Conservation (phyloP, 768 basidiomycete species). For the Psilocybe sp. region DNA sequence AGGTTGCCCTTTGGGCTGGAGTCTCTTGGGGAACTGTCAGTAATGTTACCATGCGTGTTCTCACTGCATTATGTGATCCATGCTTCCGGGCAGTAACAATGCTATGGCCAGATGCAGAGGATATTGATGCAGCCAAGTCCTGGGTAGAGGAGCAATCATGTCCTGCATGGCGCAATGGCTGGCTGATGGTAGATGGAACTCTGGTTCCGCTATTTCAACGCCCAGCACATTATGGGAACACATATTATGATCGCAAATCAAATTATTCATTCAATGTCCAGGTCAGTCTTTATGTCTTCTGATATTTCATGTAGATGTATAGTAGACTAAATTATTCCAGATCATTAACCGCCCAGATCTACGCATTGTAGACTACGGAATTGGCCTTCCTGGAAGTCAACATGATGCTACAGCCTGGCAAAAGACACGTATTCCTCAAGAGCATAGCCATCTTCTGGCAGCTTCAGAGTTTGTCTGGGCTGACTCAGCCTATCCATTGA, state of each 20-base stretch:
- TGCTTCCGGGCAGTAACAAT: conserved; percentile 24
- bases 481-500: conserved; percentile 34
- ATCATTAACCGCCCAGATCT: conserved; percentile 4
- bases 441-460: conserved; percentile 20
- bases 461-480: conserved; percentile 31
- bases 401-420: conserved; percentile 34
- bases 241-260: conserved; percentile 35
- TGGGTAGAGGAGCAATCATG: conserved; percentile 34
- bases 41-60: conserved; percentile 16
- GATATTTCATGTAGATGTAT: not conserved
- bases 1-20: conserved; percentile 37
- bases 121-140: conserved; percentile 33
- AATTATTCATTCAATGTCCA: conserved; percentile 38
- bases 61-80: conserved; percentile 25
- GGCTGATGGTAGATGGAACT: conserved; percentile 37
- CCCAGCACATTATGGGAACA: conserved; percentile 32
- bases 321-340: not conserved
- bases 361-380: conserved; percentile 30
- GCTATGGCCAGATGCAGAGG: conserved; percentile 22
- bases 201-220: conserved; percentile 28
- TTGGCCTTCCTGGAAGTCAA: conserved; percentile 30
- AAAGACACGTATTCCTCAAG: conserved; percentile 16
- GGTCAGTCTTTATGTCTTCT: conserved; percentile 16
- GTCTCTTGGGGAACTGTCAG: conserved; percentile 27
- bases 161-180: conserved; percentile 31